Evolutionary conservation across 2,329 filamentous ascomycete species (phyloP).

Genomic region (Talaromyces sp.): DNA sequence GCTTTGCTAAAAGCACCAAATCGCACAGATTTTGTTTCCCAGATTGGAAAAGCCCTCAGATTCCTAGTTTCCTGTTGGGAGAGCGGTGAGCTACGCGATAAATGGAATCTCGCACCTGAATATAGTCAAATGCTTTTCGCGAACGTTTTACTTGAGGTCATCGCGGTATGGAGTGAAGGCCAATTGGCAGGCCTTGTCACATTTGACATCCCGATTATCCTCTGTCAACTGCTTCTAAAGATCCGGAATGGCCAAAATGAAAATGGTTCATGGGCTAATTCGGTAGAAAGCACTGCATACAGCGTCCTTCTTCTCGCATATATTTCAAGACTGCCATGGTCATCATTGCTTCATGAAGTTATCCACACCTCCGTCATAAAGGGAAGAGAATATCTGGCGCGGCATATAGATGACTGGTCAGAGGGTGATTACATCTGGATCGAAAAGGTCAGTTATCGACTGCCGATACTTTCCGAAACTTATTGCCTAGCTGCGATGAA

Average conservation of each 20-base stretch:
- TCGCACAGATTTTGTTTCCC: not conserved
- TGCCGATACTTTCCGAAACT: not conserved
- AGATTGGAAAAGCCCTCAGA: not conserved
- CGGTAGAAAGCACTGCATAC: not conserved
- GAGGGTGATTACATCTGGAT: not conserved
- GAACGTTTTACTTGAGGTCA: too few species aligned
- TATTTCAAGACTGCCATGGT: not conserved
- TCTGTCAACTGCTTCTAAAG: not conserved
- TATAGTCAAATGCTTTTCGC: not conserved
- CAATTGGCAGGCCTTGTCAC: not conserved
- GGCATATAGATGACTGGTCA: not conserved
- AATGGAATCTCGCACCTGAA: not conserved
- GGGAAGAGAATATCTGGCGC: not conserved
- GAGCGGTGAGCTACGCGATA: not conserved
- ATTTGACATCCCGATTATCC: not conserved
- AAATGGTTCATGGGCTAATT: not conserved
- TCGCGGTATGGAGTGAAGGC: not conserved
- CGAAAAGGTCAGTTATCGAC: constrained; percentile 25
- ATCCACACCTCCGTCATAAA: not conserved
- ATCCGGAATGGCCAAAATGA: too few species aligned
- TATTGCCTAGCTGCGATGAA: constrained; percentile 1
- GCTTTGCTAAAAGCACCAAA: not conserved
- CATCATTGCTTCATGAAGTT: not conserved
- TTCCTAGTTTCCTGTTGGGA: not conserved
- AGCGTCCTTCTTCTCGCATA: not conserved